phyloP scores from a whole-genome alignment of 1,284 basidiomycete genomes.

The Heterobasidion parviporum region DNA sequence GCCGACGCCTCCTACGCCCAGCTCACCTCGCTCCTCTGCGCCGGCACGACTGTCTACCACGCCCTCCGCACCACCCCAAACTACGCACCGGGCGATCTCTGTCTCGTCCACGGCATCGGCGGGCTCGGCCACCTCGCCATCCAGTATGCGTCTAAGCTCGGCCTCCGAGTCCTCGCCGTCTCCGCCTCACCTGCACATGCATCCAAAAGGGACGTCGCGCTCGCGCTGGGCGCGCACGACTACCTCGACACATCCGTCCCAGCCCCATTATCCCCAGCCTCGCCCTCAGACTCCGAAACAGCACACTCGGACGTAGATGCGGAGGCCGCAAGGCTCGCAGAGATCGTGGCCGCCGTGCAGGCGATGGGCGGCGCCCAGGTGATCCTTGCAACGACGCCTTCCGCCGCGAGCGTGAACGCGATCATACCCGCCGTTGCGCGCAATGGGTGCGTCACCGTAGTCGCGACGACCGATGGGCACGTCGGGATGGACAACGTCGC shows the following conservation, averaged over 20 bases:
- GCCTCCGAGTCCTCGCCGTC: conserved; percentile 19
- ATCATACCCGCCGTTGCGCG: conserved; percentile 17
- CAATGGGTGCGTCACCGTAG: conserved; percentile 15
- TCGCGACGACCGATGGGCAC: conserved; percentile 12
- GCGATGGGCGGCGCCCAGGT: conserved; percentile 20
- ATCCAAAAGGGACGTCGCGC: conserved; percentile 6
- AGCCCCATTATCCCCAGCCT: neutral
- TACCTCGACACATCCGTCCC: conserved; percentile 19
- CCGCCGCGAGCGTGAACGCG: conserved; percentile 9
- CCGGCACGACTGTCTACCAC: conserved; percentile 15
- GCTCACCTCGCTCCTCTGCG: conserved; percentile 16
- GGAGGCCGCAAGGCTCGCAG: too few relatives aligned
- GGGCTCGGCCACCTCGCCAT: conserved; percentile 25
- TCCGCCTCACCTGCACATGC: conserved; percentile 7
- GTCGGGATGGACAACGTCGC: conserved; percentile 13
- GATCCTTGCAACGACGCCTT: conserved; percentile 20
- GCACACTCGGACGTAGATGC: too few relatives aligned
- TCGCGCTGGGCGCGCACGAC: conserved; percentile 19
- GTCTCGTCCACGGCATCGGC: conserved; percentile 7
- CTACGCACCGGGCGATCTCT: conserved; percentile 9
- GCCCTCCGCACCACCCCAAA: conserved; percentile 4
- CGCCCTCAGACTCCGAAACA: too few relatives aligned
- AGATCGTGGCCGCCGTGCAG: conserved; percentile 15
- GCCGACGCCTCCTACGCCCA: conserved; percentile 12
- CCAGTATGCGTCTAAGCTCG: conserved; percentile 21